phyloP scores from a whole-genome alignment of 2,329 filamentous ascomycete species.

The Fusarium sp. region DNA sequence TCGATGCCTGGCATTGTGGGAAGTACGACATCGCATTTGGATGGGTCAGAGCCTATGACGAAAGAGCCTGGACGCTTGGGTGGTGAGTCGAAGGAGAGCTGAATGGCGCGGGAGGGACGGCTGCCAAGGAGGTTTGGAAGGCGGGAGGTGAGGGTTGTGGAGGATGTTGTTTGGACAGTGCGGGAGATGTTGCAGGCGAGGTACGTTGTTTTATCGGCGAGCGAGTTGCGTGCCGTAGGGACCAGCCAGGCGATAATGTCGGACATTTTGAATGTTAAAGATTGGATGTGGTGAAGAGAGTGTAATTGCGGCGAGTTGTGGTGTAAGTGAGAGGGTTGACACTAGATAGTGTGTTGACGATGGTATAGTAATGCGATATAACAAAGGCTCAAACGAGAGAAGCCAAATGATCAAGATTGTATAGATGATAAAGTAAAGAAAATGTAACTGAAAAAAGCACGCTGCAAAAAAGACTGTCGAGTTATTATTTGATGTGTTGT shows the following conservation, averaged over 20 bases:
- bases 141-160: constrained; percentile 44
- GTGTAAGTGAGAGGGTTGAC: constrained; percentile 17
- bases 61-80: constrained; percentile 52
- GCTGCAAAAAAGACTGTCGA: constrained; percentile 29
- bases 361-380: background rate
- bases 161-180: constrained; percentile 42
- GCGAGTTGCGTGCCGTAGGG: constrained; percentile 49
- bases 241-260: constrained; percentile 56
- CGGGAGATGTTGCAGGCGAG: constrained; percentile 49
- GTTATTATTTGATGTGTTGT: background rate
- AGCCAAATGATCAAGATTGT: constrained; percentile 16
- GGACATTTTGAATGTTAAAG: constrained; percentile 29
- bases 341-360: constrained; percentile 1
- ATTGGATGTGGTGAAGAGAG: constrained; percentile 8
- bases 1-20: constrained; percentile 50
- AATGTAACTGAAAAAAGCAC: constrained; percentile 20
- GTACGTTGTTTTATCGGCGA: constrained; percentile 49
- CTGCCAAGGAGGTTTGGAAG: constrained; percentile 45
- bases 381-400: constrained; percentile 42
- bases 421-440: background rate
- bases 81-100: constrained; percentile 50
- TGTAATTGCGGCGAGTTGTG: background rate
- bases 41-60: constrained; percentile 53
- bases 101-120: constrained; percentile 48
- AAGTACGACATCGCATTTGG: constrained; percentile 52